Percentiles rank a stretch among this genome's conserved stretches.
These are phyloP conservation scores for Magnusiomyces suaveolens DNA, from an alignment of 1,139 yeast genomes.

Conservation along the genomic window DNA sequence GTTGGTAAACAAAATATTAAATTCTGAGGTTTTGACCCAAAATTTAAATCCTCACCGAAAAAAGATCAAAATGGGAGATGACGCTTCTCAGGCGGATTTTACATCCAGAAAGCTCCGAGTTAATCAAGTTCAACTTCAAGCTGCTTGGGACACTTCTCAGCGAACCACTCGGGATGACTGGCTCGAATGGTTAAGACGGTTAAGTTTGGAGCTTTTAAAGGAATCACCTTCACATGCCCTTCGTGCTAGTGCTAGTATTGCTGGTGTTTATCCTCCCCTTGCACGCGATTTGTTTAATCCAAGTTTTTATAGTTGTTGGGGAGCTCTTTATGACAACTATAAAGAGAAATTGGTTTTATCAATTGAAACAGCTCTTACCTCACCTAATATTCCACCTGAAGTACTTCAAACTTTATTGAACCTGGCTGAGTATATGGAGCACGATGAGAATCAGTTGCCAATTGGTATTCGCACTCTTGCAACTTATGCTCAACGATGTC, in stretches of 20 bases:
- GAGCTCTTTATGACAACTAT: constrained; percentile 80
- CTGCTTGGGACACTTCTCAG: constrained; percentile 89
- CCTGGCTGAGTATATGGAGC: constrained; percentile 94
- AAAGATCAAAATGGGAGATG: constrained; percentile 42
- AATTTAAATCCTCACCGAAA: constrained; percentile 48
- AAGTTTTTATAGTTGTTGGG: constrained; percentile 94
- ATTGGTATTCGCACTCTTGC: constrained; percentile 83
- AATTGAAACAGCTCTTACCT: constrained; percentile 74
- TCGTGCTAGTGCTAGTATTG: constrained; percentile 86
- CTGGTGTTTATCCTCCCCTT: constrained; percentile 77
- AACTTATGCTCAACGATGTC: constrained; percentile 88
- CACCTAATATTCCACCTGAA: constrained; percentile 92
- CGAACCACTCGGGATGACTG: constrained; percentile 89
- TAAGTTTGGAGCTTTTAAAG: constrained; percentile 75
- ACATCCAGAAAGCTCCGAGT: constrained; percentile 71
- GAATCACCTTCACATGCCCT: constrained; percentile 94
- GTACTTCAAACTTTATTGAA: constrained; percentile 82
- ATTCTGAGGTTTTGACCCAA: constrained; percentile 85
- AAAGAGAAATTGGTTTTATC: constrained; percentile 86
- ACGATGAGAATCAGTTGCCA: constrained; percentile 89
- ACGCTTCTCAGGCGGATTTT: constrained; percentile 57
- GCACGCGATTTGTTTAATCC: constrained; percentile 91
- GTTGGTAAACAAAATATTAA: constrained; percentile 62
- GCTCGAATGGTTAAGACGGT: constrained; percentile 92
- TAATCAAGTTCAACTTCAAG: constrained; percentile 63